phyloP scores from a whole-genome alignment of 495 filamentous ascomycete species.

The Neurospora cerealis region DNA sequence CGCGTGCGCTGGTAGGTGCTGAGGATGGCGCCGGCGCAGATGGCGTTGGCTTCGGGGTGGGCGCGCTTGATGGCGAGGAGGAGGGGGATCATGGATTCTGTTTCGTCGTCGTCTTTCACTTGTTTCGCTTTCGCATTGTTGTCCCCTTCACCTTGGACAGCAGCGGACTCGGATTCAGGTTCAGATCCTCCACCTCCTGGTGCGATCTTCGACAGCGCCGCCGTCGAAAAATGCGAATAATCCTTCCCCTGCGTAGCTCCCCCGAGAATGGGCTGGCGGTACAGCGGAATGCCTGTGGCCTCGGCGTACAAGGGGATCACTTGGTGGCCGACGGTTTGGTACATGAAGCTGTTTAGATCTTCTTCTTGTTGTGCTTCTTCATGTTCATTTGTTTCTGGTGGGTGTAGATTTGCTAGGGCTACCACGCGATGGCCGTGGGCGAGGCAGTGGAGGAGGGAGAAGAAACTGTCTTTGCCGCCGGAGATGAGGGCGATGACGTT shows the following conservation, averaged over 20 bases:
- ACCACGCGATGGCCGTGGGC: slow-evolving; percentile 77
- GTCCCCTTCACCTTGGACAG: neutral
- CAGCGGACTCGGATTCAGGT: neutral
- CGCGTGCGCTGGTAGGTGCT: slow-evolving; percentile 92
- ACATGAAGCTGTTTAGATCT: slow-evolving; percentile 96
- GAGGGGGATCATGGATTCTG: slow-evolving; percentile 72
- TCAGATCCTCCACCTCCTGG: neutral
- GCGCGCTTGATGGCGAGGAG: slow-evolving; percentile 48
- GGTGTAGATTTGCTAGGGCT: slow-evolving; percentile 82
- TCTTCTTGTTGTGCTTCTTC: slow-evolving; percentile 34
- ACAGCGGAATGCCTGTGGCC: slow-evolving; percentile 70
- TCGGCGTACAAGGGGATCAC: slow-evolving; percentile 76
- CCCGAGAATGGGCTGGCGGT: slow-evolving; percentile 63
- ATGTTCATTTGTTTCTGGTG: slow-evolving; percentile 24
- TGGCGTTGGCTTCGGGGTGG: slow-evolving; percentile 71
- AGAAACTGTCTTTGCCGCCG: slow-evolving; percentile 94
- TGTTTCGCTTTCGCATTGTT: neutral
- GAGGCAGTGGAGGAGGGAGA: slow-evolving; percentile 81
- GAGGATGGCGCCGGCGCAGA: slow-evolving; percentile 85
- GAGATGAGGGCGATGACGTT: slow-evolving; percentile 90
- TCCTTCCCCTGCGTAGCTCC: slow-evolving; percentile 53
- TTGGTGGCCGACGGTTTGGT: slow-evolving; percentile 89
- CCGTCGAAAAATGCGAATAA: slow-evolving; percentile 33
- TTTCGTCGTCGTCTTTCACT: slow-evolving; percentile 54
- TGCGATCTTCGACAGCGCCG: neutral